These are phyloP conservation scores for Adansonia gregorii DNA, from an alignment of 441 rosid genomes.

Conservation along the genomic window DNA sequence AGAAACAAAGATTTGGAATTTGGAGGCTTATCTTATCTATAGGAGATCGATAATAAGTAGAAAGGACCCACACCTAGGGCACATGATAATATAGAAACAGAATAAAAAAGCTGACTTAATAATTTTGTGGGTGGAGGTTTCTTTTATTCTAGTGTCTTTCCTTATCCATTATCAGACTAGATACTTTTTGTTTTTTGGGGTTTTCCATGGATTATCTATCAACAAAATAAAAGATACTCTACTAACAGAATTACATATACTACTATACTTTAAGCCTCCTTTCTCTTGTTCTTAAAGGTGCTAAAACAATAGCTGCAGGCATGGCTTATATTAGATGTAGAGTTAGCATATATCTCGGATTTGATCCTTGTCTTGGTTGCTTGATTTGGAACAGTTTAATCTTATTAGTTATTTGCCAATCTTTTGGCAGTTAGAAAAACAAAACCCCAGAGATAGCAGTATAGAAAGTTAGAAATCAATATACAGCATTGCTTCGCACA, in stretches of 20 bases:
- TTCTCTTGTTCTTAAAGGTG: no score
- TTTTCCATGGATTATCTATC: background rate
- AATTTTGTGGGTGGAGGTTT: background rate
- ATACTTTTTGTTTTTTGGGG: conserved; percentile 8
- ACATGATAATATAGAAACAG: background rate
- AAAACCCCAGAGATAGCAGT: background rate
- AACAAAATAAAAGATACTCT: background rate
- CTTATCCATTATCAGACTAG: background rate
- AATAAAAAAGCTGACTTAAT: background rate
- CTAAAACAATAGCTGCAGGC: no score
- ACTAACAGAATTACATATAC: no score
- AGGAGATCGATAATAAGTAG: background rate
- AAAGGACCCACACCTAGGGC: conserved; percentile 6
- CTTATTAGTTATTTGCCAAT: background rate
- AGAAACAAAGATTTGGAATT: no score
- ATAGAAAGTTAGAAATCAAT: background rate
- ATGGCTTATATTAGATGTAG: background rate
- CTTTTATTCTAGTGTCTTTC: background rate
- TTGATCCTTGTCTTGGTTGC: background rate
- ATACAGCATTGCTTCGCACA: background rate
- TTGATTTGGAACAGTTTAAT: background rate
- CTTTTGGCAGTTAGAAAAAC: background rate
- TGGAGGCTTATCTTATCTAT: background rate
- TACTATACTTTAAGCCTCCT: no score
- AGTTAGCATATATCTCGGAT: background rate